Evolutionary conservation across 2,329 filamentous ascomycete species (phyloP).

Genomic region (Trichothecium sympodiale): DNA sequence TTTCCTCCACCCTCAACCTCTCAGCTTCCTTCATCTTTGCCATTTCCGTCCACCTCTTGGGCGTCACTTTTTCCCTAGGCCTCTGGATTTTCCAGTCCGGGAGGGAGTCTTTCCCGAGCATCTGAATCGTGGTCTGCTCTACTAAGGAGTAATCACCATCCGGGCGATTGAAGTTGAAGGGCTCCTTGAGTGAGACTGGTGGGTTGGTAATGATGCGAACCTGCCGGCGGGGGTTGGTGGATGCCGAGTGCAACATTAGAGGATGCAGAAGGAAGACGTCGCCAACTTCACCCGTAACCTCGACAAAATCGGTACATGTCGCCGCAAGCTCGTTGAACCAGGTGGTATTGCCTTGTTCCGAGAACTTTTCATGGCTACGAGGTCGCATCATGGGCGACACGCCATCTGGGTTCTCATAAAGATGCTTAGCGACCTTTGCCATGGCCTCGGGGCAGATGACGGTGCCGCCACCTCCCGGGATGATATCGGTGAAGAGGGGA

Average conservation of each 20-base stretch:
- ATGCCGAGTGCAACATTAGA: slow-evolving; percentile 47
- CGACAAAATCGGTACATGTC: slow-evolving; percentile 36
- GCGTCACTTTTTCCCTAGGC: slow-evolving; percentile 38
- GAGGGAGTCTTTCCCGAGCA: slow-evolving; percentile 33
- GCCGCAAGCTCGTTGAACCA: slow-evolving; percentile 32
- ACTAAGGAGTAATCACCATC: slow-evolving; percentile 13
- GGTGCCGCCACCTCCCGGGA: slow-evolving; percentile 47
- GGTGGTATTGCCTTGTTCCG: slow-evolving; percentile 26
- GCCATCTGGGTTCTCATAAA: slow-evolving; percentile 51
- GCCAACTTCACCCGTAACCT: slow-evolving; percentile 40
- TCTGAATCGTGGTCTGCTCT: slow-evolving; percentile 33
- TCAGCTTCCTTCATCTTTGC: slow-evolving; percentile 16
- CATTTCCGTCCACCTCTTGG: slow-evolving; percentile 16
- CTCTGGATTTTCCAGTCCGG: slow-evolving; percentile 39
- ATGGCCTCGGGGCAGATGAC: slow-evolving; percentile 47
- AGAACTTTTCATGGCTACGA: slow-evolving; percentile 35
- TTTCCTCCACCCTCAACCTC: slow-evolving; percentile 30
- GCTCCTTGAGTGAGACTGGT: slow-evolving; percentile 38
- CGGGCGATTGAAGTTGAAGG: slow-evolving; percentile 38
- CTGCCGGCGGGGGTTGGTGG: slow-evolving; percentile 15
- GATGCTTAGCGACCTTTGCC: slow-evolving; percentile 42
- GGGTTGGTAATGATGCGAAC: slow-evolving; percentile 46
- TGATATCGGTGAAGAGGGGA: slow-evolving; percentile 53
- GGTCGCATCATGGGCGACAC: slow-evolving; percentile 55
- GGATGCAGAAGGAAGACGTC: slow-evolving; percentile 50